Conservation (phyloP, 495 filamentous ascomycete genomes). For the Tuber calosporum region DNA sequence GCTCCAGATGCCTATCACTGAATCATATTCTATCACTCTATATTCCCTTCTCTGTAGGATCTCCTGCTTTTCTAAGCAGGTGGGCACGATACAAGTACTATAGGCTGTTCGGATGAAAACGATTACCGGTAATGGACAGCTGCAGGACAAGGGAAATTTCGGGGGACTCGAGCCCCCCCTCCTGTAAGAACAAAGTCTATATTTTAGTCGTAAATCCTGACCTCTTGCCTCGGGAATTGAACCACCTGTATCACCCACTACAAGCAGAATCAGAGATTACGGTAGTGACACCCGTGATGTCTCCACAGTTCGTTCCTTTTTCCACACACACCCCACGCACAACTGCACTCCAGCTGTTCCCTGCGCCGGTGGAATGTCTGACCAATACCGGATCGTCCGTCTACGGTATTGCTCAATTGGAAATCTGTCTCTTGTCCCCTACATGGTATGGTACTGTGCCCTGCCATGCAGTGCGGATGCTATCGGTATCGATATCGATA, state of each 20-base stretch:
- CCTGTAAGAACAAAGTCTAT: not conserved
- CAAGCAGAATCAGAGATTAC: not conserved
- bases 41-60: not conserved
- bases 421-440: not conserved
- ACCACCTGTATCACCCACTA: not conserved
- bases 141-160: not conserved
- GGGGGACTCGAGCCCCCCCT: not conserved
- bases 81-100: not conserved
- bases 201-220: not conserved
- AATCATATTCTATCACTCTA: not conserved
- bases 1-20: not conserved
- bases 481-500: not conserved
- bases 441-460: not conserved
- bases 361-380: not conserved
- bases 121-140: not conserved
- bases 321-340: no score
- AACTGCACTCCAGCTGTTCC: not conserved
- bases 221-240: not conserved
- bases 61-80: not conserved
- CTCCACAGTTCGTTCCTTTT: not conserved
- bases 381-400: not conserved
- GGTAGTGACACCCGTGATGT: not conserved
- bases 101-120: not conserved
- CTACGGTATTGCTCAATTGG: not conserved
- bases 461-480: not conserved